A percentile compares a stretch with the other conserved stretches of the same genome.
Evolutionary conservation across 805 yeast genomes (phyloP).

Genomic region (Komagataella ulmi): DNA sequence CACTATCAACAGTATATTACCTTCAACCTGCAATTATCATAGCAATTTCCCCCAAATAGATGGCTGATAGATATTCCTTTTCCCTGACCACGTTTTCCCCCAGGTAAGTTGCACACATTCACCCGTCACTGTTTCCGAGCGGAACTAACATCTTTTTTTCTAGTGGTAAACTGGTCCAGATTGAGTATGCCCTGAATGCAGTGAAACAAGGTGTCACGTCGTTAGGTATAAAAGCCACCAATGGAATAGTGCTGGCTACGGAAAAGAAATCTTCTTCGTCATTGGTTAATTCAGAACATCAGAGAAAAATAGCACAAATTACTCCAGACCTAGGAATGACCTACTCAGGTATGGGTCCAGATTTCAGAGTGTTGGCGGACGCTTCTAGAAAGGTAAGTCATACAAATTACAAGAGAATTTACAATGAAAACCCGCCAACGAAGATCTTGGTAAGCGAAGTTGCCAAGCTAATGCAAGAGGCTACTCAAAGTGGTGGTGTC

Average conservation of each 20-base stretch:
- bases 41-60: conserved; percentile 13
- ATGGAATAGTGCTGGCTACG: conserved; percentile 94
- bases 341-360: conserved; percentile 98
- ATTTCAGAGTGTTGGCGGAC: conserved; percentile 87
- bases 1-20: not conserved
- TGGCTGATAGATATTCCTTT: conserved; percentile 98
- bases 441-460: conserved; percentile 86
- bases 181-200: conserved; percentile 93
- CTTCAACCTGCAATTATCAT: not conserved
- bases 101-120: conserved; percentile 38
- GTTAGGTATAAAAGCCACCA: conserved; percentile 84
- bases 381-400: conserved; percentile 90
- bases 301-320: conserved; percentile 66
- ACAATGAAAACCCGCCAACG: conserved; percentile 96
- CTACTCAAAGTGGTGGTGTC: conserved; percentile 98
- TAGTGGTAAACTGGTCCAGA: conserved; percentile 95
- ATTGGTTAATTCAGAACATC: conserved; percentile 59
- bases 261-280: conserved; percentile 82
- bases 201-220: conserved; percentile 98
- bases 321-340: conserved; percentile 97
- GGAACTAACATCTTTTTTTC: conserved; percentile 2
- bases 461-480: conserved; percentile 95
- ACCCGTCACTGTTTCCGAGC: not conserved
- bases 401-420: conserved; percentile 81
- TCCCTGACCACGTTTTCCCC: conserved; percentile 97